Evolutionary conservation across 2,329 filamentous ascomycete species (phyloP), one percentile per base, ranked within the genome.

Genomic region (Polychaeton citri): DNA sequence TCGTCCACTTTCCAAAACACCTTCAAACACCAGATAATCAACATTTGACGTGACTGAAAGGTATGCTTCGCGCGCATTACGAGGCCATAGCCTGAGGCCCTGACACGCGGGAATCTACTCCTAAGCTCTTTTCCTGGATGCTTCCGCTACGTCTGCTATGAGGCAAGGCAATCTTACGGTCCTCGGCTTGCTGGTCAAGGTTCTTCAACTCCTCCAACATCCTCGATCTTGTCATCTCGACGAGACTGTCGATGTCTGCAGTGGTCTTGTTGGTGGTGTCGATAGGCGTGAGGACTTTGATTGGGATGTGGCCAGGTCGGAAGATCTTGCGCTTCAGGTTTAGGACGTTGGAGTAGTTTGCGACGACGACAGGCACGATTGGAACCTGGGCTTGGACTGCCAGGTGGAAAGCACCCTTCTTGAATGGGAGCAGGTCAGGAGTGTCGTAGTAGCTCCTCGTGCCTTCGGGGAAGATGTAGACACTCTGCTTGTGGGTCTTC

Each of bases 361-460:
- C 66, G n/a, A 60, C 57, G 2, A 68, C 66, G 21, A 92, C 72
- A 0, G 90, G 90, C 3, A 98, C 79, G 50, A 98, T 83, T 18
- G 87, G 87, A 5, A 95, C 90, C 46, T 85, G 81, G 2, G 88
- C 88, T 67, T 96, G 83, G 15, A 98, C 75, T 32, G 90, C 90
- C 21, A 98, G 71, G 59, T 98, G 88, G 62, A 98, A 98, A 32
- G 88, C 90, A 40, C 90, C 90, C 68, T 98, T 98, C 66, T 98
- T 98, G 71, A 96, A 98, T n/a, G 86, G 83, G 37, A 96, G 67
- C 50, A 98, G 64, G 40, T 71, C 74, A 2, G 90, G 82, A 37
- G 87, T 78, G 49, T 80, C 75, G 38, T 81, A 72, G 63, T 96
- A 94, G 57, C 83, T 92, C 47, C 90, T 74, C 2, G 90, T 98